Evolutionary conservation across 1,284 basidiomycete genomes (phyloP).

Genomic region (Trametes sp.): DNA sequence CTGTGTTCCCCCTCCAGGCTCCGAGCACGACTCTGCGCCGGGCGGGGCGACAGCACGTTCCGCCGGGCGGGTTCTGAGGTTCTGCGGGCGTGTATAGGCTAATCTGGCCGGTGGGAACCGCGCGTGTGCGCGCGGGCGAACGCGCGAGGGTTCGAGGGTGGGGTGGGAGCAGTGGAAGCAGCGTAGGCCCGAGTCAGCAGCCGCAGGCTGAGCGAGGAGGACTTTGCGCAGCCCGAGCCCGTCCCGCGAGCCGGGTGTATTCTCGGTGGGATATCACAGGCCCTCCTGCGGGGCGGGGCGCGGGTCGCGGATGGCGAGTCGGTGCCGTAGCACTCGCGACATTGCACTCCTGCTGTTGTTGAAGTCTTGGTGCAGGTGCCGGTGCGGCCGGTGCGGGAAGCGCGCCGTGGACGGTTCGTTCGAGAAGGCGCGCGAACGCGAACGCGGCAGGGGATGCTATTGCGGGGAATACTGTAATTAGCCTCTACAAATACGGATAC

Average conservation of each 20-base stretch:
- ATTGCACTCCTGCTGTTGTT: too few species aligned
- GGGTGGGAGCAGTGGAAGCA: not conserved
- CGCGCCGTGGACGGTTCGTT: too few species aligned
- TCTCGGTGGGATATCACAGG: slow-evolving; percentile 6
- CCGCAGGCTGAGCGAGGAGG: too few species aligned
- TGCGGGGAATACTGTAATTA: slow-evolving; percentile 19
- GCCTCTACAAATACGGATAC: slow-evolving; percentile 19
- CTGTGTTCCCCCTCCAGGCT: too few species aligned
- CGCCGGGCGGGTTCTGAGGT: not conserved
- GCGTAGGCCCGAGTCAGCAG: too few species aligned
- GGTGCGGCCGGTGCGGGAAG: not conserved
- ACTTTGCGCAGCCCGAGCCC: not conserved
- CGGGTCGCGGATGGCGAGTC: too few species aligned
- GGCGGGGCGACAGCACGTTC: too few species aligned
- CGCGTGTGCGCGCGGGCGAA: not conserved
- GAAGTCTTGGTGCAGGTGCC: not conserved
- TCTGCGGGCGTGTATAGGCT: slow-evolving; percentile 20
- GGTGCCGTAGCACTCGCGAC: too few species aligned
- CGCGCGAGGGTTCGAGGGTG: not conserved
- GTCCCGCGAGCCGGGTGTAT: slow-evolving; percentile 15
- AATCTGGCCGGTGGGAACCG: slow-evolving; percentile 19
- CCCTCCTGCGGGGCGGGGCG: too few species aligned
- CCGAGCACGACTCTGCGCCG: too few species aligned
- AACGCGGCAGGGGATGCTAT: not conserved
- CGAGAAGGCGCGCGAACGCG: not conserved